phyloP scores from a whole-genome alignment of 139 green algal species.

The Medakamo hakoo region DNA sequence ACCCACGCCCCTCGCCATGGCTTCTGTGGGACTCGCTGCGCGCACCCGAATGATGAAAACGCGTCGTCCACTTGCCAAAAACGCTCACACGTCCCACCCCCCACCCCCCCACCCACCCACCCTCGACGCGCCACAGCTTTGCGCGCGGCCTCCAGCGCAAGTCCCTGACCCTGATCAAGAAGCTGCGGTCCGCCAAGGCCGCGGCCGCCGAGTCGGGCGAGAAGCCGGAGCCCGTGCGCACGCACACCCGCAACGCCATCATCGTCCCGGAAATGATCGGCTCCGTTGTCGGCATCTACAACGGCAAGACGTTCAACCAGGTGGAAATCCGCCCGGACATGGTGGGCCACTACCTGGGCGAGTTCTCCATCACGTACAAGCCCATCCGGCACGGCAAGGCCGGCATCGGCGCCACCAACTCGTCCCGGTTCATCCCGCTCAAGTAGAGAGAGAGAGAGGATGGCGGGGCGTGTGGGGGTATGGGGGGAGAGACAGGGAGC shows the following conservation, averaged over 20 bases:
- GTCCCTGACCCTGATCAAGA: slow-evolving; percentile 88
- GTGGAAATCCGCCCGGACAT: slow-evolving; percentile 94
- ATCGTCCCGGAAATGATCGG: slow-evolving; percentile 99
- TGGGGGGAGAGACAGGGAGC: no score
- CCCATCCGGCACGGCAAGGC: slow-evolving; percentile 91
- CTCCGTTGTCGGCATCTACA: slow-evolving; percentile 95
- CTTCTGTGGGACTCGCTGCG: no score
- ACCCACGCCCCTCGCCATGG: no score
- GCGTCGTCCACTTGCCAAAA: no score
- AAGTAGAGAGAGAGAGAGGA: no score
- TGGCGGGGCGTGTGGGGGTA: no score
- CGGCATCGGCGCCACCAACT: slow-evolving; percentile 89
- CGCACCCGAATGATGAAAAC: no score
- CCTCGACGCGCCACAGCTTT: slow-evolving; percentile 42
- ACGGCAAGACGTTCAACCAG: slow-evolving; percentile 98
- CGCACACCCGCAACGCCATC: slow-evolving; percentile 98
- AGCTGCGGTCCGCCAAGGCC: slow-evolving; percentile 86
- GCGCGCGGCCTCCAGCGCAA: slow-evolving; percentile 94
- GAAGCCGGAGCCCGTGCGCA: slow-evolving; percentile 95
- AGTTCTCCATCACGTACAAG: slow-evolving; percentile 99
- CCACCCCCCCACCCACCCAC: background rate
- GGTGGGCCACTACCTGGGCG: slow-evolving; percentile 95
- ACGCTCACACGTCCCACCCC: no score
- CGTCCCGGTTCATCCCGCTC: slow-evolving; percentile 95
- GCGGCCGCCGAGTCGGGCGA: slow-evolving; percentile 43